These are phyloP conservation scores for Trichopus zeylanicus DNA, from an alignment of 116 monocot genomes.

Conservation along the genomic window DNA sequence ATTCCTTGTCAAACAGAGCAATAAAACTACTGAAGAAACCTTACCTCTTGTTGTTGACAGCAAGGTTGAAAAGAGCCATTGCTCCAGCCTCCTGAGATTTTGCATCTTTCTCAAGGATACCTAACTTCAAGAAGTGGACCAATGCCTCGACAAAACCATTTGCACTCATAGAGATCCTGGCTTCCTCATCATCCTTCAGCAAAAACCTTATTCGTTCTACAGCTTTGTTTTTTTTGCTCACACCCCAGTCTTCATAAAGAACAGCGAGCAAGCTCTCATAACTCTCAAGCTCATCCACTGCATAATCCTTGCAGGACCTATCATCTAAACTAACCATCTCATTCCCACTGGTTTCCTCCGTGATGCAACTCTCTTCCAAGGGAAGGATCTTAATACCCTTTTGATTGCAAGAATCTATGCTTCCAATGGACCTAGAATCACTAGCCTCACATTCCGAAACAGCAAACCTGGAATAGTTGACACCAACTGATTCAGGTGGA, in stretches of 20 bases:
- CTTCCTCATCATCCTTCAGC: conserved; percentile 69
- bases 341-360: conserved; percentile 8
- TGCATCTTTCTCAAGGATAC: conserved; percentile 44
- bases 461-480: conserved; percentile 37
- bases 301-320: conserved; percentile 13
- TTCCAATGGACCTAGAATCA: conserved; percentile 26
- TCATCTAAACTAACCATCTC: conserved; percentile 9
- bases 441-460: conserved; percentile 29
- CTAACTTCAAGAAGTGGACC: conserved; percentile 46
- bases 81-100: conserved; percentile 54
- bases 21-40: no score
- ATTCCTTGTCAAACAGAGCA: no score
- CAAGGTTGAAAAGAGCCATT: conserved; percentile 96
- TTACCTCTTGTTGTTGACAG: conserved; percentile 82
- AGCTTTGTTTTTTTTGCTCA: conserved; percentile 29
- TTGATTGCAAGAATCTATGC: conserved; percentile 25
- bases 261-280: conserved; percentile 37
- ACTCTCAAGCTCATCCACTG: conserved; percentile 32
- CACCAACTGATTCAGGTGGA: conserved; percentile 62
- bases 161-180: conserved; percentile 65
- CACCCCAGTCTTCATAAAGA: conserved; percentile 25
- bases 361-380: conserved; percentile 21
- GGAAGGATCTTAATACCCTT: conserved; percentile 24
- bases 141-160: conserved; percentile 70
- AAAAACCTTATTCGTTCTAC: conserved; percentile 73